Evolutionary conservation across 2,329 filamentous ascomycete species (phyloP).

Genomic region (Ceratocystis lukuohia): DNA sequence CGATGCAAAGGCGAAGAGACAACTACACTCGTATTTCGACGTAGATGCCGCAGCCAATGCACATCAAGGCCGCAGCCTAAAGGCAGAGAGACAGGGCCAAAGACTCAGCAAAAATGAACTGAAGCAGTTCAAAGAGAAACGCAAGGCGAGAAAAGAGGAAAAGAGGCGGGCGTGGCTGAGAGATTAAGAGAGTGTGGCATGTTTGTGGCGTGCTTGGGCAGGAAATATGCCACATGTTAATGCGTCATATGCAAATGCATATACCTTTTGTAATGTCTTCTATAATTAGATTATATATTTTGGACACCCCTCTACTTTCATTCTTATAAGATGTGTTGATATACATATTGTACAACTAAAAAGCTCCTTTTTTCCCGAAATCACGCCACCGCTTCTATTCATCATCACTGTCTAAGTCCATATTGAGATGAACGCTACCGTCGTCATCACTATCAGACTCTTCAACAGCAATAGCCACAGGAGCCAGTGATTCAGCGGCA

Average conservation of each 20-base stretch:
- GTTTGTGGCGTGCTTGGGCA: background rate
- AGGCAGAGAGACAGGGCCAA: constrained; percentile 77
- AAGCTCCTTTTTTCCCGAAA: background rate
- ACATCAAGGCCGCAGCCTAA: constrained; percentile 80
- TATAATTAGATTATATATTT: constrained; percentile 2
- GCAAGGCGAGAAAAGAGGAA: constrained; percentile 80
- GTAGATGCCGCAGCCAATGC: constrained; percentile 85
- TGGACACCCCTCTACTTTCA: background rate
- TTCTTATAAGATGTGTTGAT: background rate
- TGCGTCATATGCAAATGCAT: no score
- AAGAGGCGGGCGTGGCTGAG: constrained; percentile 83
- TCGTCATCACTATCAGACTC: constrained; percentile 35
- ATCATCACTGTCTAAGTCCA: constrained; percentile 43
- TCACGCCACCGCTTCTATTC: constrained; percentile 23
- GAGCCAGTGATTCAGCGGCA: constrained; percentile 19
- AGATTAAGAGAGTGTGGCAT: constrained; percentile 43
- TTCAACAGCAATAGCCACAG: constrained; percentile 20
- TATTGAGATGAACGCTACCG: constrained; percentile 45
- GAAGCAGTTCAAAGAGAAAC: constrained; percentile 83
- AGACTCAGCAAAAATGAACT: constrained; percentile 75
- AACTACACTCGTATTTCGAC: constrained; percentile 92
- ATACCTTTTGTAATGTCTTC: background rate
- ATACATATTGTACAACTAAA: background rate
- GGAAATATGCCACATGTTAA: background rate
- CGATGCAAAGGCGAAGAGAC: constrained; percentile 71